Evolutionary conservation across 2,329 filamentous ascomycete species (phyloP).

Genomic region (Penicillium expansum): DNA sequence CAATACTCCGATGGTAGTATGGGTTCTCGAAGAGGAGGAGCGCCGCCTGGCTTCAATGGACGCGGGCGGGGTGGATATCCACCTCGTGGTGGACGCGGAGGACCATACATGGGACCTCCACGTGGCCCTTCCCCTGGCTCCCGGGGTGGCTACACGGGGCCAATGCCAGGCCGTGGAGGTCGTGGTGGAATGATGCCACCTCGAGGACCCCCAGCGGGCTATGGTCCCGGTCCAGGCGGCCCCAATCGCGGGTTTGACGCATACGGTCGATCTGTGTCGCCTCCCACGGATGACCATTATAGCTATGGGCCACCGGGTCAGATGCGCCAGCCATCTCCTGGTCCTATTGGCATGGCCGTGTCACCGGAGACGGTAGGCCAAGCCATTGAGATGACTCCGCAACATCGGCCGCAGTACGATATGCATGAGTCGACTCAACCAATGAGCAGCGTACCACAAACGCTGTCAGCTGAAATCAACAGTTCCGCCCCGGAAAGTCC

Average conservation of each 20-base stretch:
- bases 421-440: slow-evolving; percentile 36
- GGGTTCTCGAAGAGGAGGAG: slow-evolving; percentile 41
- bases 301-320: slow-evolving; percentile 18
- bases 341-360: slow-evolving; percentile 35
- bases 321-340: slow-evolving; percentile 33
- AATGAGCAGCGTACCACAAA: slow-evolving; percentile 24
- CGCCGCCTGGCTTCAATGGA: slow-evolving; percentile 46
- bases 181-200: slow-evolving; percentile 43
- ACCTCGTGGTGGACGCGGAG: slow-evolving; percentile 45
- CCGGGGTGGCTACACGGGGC: slow-evolving; percentile 44
- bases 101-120: slow-evolving; percentile 36
- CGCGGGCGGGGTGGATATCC: slow-evolving; percentile 59
- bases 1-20: slow-evolving; percentile 50
- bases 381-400: slow-evolving; percentile 77
- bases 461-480: slow-evolving; percentile 27
- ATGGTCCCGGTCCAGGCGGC: slow-evolving; percentile 43
- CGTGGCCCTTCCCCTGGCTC: slow-evolving; percentile 39
- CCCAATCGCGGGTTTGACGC: slow-evolving; percentile 30
- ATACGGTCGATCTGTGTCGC: slow-evolving; percentile 35
- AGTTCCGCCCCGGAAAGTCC: slow-evolving; percentile 54
- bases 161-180: slow-evolving; percentile 34
- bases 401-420: slow-evolving; percentile 47
- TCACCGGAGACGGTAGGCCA: slow-evolving; percentile 54
- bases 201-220: slow-evolving; percentile 45
- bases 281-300: slow-evolving; percentile 28